Conservation (phyloP, 1,284 basidiomycete species). For the Afroboletus lepidellus region DNA sequence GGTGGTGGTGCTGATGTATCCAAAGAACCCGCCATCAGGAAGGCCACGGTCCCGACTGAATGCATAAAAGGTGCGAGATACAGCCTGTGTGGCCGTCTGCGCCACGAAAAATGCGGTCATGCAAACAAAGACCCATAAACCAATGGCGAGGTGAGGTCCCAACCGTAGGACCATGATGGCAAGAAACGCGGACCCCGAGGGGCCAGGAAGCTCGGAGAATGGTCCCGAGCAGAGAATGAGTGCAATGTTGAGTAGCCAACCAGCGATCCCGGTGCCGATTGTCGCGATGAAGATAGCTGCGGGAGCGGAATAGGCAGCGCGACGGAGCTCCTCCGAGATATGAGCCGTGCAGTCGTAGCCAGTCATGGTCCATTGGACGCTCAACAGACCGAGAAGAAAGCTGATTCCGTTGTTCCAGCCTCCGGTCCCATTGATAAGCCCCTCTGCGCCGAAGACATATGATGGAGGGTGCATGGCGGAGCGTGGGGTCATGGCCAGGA, state of each 20-base stretch:
- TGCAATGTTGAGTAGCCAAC: slow-evolving; percentile 84
- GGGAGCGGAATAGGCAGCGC: slow-evolving; percentile 81
- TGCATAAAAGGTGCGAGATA: slow-evolving; percentile 85
- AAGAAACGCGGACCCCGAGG: slow-evolving; percentile 50
- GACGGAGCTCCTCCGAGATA: slow-evolving; percentile 88
- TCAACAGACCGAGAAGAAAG: slow-evolving; percentile 85
- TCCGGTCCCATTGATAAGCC: slow-evolving; percentile 73
- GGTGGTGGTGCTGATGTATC: slow-evolving; percentile 61
- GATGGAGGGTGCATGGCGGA: slow-evolving; percentile 76
- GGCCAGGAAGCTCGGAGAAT: slow-evolving; percentile 59
- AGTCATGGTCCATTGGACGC: slow-evolving; percentile 91
- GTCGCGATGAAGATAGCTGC: slow-evolving; percentile 89
- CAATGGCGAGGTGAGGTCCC: slow-evolving; percentile 68
- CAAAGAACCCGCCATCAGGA: slow-evolving; percentile 82
- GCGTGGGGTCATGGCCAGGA: slow-evolving; percentile 76
- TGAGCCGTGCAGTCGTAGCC: slow-evolving; percentile 82
- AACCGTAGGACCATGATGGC: slow-evolving; percentile 75
- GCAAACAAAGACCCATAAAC: slow-evolving; percentile 77
- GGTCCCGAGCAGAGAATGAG: slow-evolving; percentile 81
- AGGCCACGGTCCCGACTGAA: slow-evolving; percentile 85
- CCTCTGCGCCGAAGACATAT: slow-evolving; percentile 77
- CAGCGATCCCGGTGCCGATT: slow-evolving; percentile 78
- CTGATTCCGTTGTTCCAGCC: slow-evolving; percentile 81
- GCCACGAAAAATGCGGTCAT: slow-evolving; percentile 82
- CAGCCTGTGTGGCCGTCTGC: slow-evolving; percentile 81